Percentiles rank a stretch among this genome's conserved stretches.
phyloP scores from a whole-genome alignment of 2,329 filamentous ascomycete species.

The Nectriaceae sp. region DNA sequence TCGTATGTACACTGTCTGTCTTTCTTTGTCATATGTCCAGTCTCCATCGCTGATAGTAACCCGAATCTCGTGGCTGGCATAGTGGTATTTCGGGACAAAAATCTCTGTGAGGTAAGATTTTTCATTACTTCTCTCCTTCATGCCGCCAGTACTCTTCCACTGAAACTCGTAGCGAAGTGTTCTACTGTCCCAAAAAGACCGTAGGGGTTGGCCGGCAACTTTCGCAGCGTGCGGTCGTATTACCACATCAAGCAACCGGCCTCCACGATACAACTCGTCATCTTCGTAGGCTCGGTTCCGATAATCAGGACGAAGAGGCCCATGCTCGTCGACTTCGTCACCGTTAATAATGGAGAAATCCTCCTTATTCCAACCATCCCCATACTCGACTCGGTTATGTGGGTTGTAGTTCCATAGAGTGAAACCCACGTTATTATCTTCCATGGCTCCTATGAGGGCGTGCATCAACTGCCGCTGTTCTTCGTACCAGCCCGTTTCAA shows the following conservation, averaged over 20 bases:
- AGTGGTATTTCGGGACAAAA: slow-evolving; percentile 43
- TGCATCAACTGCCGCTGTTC: slow-evolving; percentile 41
- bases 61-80: slow-evolving; percentile 28
- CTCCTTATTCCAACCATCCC: slow-evolving; percentile 46
- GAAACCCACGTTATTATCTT: slow-evolving; percentile 39
- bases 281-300: slow-evolving; percentile 33
- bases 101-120: slow-evolving; percentile 36
- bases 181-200: slow-evolving; percentile 37
- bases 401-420: slow-evolving; percentile 45
- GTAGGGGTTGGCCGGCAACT: slow-evolving; percentile 36
- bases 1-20: slow-evolving; percentile 33
- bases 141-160: slow-evolving; percentile 24
- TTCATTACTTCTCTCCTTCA: slow-evolving; percentile 16
- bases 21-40: slow-evolving; percentile 29
- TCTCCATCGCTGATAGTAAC: slow-evolving; percentile 31
- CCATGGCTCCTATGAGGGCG: slow-evolving; percentile 42
- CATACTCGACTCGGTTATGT: slow-evolving; percentile 38
- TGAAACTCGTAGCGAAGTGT: slow-evolving; percentile 37
- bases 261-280: slow-evolving; percentile 41
- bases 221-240: slow-evolving; percentile 45
- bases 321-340: slow-evolving; percentile 30
- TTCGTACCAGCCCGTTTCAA: slow-evolving; percentile 40
- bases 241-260: slow-evolving; percentile 39
- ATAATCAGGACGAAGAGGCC: slow-evolving; percentile 31
- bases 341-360: slow-evolving; percentile 44